Base-by-base conservation (phyloP, 768 basidiomycete species). In the Amanita rimosa region DNA sequence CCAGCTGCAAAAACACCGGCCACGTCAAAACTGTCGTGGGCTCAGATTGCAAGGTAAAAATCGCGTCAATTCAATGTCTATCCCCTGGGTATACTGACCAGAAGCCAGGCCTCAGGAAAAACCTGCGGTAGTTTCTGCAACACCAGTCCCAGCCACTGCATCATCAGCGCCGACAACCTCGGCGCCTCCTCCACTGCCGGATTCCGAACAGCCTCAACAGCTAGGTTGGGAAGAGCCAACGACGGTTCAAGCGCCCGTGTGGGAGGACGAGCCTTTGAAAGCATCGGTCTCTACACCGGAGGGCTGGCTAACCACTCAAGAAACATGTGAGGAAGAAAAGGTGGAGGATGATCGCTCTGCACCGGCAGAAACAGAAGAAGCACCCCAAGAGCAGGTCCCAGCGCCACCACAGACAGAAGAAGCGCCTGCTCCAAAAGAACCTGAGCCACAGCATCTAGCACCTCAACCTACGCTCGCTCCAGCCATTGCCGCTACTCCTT, bases 21-120 rank as follows among this genome's bases (percentile, higher is more conserved):
- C 24, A 83, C 76, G 10, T 79, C 84, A 6, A 87, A 88, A 67
- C 64, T 85, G 52, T 89, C 88, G 31, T 91, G 87, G 87, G 88
- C 88, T 6, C 84, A 91, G 58, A 72, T 91, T 60, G 87, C 88
- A 53, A 72, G 81, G 86, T 84, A 58, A 39, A 52, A 35, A 3
- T 35, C 51, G n/a, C 14, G 19, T 26, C 10, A 17, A 35, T 9
- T 26, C 10, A 17, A 35, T 9, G 7, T 46, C 21, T 31, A 31
- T n/a, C 27, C 13, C 13, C 5, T 6, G 1, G 4, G 14, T 36
- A 16, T 19, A 17, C 35, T 46, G 5, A 46, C 21, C 7, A 9
- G 13, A 46, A 9, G 24, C 19, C 35, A 86, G 83, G 47, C 74
- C 75, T 19, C 79, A 83, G 55, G 83, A 85, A 60, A 87, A 85